A percentile compares a stretch with the other conserved stretches of the same genome.
Evolutionary conservation across 73 alveolate genomes (phyloP).

Genomic region (Paramecium bursaria): DNA sequence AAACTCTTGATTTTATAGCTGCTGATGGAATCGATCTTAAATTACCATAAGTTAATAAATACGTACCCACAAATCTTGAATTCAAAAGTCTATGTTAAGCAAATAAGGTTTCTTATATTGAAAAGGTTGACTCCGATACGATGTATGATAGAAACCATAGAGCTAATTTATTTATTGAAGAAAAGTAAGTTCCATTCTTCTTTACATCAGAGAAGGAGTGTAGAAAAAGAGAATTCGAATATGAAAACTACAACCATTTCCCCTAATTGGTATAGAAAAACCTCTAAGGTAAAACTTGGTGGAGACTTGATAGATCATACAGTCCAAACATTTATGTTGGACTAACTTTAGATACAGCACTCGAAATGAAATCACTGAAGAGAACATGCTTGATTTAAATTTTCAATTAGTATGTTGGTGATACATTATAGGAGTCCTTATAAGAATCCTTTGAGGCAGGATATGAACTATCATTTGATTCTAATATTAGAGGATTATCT

Average conservation of each 20-base stretch:
- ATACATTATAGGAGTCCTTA: neutral
- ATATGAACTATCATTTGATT: constrained; percentile 44
- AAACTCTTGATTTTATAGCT: constrained; percentile 13
- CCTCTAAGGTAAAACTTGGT: constrained; percentile 48
- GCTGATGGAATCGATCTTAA: neutral
- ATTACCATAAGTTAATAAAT: constrained; percentile 10
- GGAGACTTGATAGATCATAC: constrained; percentile 52
- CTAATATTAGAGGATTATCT: constrained; percentile 15
- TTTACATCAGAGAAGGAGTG: constrained; percentile 44
- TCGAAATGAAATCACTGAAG: constrained; percentile 47
- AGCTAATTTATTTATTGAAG: constrained; percentile 11
- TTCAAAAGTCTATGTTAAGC: constrained; percentile 26
- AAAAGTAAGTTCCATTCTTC: constrained; percentile 19
- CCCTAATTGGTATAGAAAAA: constrained; percentile 21
- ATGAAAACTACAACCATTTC: constrained; percentile 30
- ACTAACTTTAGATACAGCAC: constrained; percentile 13
- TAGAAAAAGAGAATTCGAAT: constrained; percentile 17
- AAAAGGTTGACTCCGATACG: constrained; percentile 22
- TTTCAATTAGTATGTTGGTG: constrained; percentile 10
- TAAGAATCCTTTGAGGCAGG: constrained; percentile 48
- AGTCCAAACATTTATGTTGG: constrained; percentile 56
- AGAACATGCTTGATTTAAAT: neutral
- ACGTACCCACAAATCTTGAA: constrained; percentile 18
- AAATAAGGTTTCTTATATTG: constrained; percentile 20
- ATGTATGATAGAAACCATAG: constrained; percentile 31